Conservation (phyloP, 1,284 basidiomycete genomes). For the Sutorius eximius region DNA sequence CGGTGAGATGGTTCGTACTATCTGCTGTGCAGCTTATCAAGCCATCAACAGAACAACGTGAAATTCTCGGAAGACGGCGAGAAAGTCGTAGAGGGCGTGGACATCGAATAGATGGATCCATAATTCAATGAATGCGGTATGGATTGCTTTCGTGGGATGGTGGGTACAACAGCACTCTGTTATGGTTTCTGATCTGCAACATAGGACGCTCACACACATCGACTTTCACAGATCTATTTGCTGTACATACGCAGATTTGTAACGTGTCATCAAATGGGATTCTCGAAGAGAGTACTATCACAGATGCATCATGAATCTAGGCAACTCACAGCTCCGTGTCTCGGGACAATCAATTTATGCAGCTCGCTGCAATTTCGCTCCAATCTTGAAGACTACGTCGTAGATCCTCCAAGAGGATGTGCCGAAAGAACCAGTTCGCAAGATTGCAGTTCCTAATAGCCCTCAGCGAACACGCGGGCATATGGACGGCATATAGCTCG, state of each 20-base stretch:
- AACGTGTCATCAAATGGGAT: too few relatives aligned
- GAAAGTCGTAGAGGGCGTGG: slow-evolving; percentile 65
- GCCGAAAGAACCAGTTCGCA: neutral
- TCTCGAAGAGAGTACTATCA: too few relatives aligned
- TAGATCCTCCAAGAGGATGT: neutral
- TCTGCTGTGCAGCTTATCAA: neutral
- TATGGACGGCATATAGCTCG: neutral
- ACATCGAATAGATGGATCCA: slow-evolving; percentile 32
- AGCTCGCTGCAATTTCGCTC: neutral
- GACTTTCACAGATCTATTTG: neutral
- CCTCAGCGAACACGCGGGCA: too few relatives aligned
- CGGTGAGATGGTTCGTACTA: slow-evolving; percentile 41
- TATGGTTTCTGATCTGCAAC: neutral
- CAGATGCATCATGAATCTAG: neutral
- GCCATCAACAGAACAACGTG: slow-evolving; percentile 61
- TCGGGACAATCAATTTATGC: too few relatives aligned
- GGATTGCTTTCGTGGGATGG: neutral
- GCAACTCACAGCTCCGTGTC: too few relatives aligned
- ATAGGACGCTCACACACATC: neutral
- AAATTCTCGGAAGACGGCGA: slow-evolving; percentile 81
- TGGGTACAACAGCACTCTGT: too few relatives aligned
- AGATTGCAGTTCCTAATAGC: neutral
- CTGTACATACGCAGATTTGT: neutral
- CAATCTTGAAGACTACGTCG: neutral
- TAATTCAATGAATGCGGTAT: neutral